phyloP scores from a whole-genome alignment of 257 asterid genomes.

The Ilex aquifolium region DNA sequence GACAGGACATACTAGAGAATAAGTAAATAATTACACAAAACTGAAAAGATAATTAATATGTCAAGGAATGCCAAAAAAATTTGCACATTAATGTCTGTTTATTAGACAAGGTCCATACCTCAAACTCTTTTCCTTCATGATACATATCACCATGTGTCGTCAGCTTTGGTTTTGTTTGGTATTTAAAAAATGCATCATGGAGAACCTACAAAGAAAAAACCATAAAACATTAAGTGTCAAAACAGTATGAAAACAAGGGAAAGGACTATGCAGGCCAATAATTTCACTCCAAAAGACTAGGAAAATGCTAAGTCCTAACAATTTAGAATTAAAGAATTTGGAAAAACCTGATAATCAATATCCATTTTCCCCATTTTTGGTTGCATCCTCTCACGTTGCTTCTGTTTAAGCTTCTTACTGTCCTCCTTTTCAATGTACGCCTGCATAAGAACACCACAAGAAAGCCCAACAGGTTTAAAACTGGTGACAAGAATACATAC shows the following conservation, averaged over 20 bases:
- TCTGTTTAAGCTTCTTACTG: slow-evolving; percentile 89
- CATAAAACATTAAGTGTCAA: background rate
- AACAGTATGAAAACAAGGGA: slow-evolving; percentile 7
- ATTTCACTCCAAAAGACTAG: background rate
- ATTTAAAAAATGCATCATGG: slow-evolving; percentile 94
- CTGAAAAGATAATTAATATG: too few relatives aligned
- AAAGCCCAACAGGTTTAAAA: background rate
- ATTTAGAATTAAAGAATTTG: background rate
- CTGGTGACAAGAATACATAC: background rate
- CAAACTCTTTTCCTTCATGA: slow-evolving; percentile 93
- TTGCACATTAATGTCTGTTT: background rate
- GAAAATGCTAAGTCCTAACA: slow-evolving; percentile 1
- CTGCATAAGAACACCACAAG: slow-evolving; percentile 28
- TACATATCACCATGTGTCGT: slow-evolving; percentile 87
- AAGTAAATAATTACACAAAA: too few relatives aligned
- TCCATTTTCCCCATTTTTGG: slow-evolving; percentile 99
- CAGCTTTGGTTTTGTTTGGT: slow-evolving; percentile 91
- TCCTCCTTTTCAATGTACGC: slow-evolving; percentile 97
- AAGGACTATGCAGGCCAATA: background rate
- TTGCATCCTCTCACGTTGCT: slow-evolving; percentile 98
- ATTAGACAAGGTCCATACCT: slow-evolving; percentile 42
- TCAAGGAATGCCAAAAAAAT: too few relatives aligned
- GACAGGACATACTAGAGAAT: too few relatives aligned
- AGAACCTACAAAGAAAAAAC: slow-evolving; percentile 56
- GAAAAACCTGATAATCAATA: slow-evolving; percentile 86